These are phyloP conservation scores for Penicillium sp. DNA, from an alignment of 2,329 filamentous ascomycete species.

Conservation along the genomic window DNA sequence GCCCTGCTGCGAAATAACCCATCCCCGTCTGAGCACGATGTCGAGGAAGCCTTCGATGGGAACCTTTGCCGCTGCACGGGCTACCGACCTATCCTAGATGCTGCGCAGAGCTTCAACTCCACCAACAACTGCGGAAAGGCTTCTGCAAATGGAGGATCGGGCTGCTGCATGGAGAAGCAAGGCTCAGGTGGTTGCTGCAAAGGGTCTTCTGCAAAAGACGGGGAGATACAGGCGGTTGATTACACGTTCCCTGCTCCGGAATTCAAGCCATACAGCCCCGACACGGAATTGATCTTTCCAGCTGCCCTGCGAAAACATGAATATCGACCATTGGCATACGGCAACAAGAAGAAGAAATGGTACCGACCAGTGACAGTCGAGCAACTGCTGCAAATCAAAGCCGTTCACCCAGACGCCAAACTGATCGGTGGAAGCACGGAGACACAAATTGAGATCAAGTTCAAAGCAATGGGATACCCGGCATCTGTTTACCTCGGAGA, in stretches of 20 bases:
- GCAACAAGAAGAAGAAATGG: conserved; percentile 93
- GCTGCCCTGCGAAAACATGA: conserved; percentile 78
- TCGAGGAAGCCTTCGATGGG: conserved; percentile 96
- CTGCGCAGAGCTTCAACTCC: conserved; percentile 73
- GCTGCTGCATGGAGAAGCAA: conserved; percentile 71
- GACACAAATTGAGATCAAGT: conserved; percentile 97
- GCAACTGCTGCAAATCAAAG: conserved; percentile 90
- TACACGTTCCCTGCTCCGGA: conserved; percentile 76
- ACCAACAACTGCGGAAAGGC: conserved; percentile 56
- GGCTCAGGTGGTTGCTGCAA: conserved; percentile 64
- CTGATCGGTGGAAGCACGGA: conserved; percentile 95
- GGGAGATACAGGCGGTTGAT: conserved; percentile 28
- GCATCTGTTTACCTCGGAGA: conserved; percentile 91
- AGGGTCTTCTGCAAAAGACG: conserved; percentile 45
- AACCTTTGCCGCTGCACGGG: conserved; percentile 95
- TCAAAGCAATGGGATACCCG: conserved; percentile 88
- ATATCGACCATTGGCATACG: conserved; percentile 77
- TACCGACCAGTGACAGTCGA: conserved; percentile 81
- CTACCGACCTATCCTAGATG: conserved; percentile 89
- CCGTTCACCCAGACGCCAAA: conserved; percentile 77
- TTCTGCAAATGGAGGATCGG: conserved; percentile 56
- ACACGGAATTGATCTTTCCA: conserved; percentile 94
- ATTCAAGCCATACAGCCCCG: conserved; percentile 90
- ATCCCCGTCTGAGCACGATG: conserved; percentile 70
- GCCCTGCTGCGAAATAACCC: conserved; percentile 83